phyloP scores from a whole-genome alignment of 805 yeast genomes.

The Sporopachydermia lactativora region DNA sequence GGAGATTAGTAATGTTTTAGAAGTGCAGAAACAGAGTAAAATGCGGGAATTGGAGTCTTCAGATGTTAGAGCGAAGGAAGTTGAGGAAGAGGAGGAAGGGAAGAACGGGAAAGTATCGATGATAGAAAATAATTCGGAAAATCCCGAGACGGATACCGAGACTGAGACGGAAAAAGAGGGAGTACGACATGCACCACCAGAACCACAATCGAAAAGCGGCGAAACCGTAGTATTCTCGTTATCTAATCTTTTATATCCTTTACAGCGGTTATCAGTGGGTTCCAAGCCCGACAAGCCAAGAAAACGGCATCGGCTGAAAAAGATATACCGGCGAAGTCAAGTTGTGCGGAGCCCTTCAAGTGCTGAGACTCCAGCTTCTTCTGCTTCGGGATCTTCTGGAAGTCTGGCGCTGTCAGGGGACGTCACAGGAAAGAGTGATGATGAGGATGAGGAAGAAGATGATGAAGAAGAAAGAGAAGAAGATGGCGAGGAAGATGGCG shows the following conservation, averaged over 20 bases:
- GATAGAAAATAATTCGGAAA: too few species aligned
- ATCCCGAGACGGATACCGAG: slow-evolving; percentile 4
- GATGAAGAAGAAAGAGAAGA: slow-evolving; percentile 9
- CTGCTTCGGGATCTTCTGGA: background rate
- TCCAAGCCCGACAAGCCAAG: too few species aligned
- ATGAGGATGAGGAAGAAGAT: slow-evolving; percentile 3
- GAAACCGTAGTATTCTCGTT: background rate
- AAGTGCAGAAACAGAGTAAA: slow-evolving; percentile 15
- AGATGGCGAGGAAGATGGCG: too few species aligned
- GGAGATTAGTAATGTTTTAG: slow-evolving; percentile 42
- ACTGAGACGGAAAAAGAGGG: background rate
- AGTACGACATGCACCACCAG: background rate
- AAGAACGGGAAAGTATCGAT: background rate
- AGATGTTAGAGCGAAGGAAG: slow-evolving; percentile 7
- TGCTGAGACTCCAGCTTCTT: slow-evolving; percentile 13
- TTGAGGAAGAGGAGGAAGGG: slow-evolving; percentile 3
- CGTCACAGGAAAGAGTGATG: slow-evolving; percentile 9
- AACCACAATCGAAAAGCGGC: background rate
- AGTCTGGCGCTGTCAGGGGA: too few species aligned
- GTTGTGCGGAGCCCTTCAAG: slow-evolving; percentile 26
- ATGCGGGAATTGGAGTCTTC: too few species aligned
- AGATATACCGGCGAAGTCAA: slow-evolving; percentile 18
- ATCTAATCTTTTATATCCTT: background rate
- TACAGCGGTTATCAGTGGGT: background rate
- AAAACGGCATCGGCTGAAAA: background rate